Evolutionary conservation across 768 basidiomycete genomes (phyloP).

Genomic region (Gloeostereum incarnatum): DNA sequence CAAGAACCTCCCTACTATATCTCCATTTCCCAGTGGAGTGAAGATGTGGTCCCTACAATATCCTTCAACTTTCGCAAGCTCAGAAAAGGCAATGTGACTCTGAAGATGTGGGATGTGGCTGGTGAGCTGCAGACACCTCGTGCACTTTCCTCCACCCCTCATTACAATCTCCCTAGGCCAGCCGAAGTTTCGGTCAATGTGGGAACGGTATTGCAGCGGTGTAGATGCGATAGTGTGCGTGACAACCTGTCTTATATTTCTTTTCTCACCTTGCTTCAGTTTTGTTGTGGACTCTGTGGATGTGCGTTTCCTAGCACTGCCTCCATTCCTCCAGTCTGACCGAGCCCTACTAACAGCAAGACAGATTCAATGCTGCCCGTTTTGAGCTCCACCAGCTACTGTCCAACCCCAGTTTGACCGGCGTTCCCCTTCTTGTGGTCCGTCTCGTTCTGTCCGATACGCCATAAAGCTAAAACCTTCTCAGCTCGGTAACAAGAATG

Average conservation of each 20-base stretch:
- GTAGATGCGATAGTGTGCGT: conserved; percentile 88
- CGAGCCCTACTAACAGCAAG: conserved; percentile 36
- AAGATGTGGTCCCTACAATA: conserved; percentile 94
- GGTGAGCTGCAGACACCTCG: conserved; percentile 41
- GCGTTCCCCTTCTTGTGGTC: conserved; percentile 79
- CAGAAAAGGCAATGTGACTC: conserved; percentile 79
- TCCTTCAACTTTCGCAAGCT: conserved; percentile 90
- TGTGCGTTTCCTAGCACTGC: conserved; percentile 32
- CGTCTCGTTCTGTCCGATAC: too few relatives aligned
- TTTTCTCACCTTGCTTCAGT: conserved; percentile 24
- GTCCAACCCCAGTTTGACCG: conserved; percentile 49
- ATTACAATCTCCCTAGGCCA: conserved; percentile 43
- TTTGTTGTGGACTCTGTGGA: conserved; percentile 92
- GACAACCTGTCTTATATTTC: conserved; percentile 4
- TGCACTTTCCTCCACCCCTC: conserved; percentile 4
- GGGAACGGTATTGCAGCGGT: conserved; percentile 90
- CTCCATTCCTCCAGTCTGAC: not conserved
- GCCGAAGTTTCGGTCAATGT: conserved; percentile 91
- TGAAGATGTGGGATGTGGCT: conserved; percentile 96
- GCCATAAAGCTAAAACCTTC: conserved; percentile 2
- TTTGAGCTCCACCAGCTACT: conserved; percentile 82
- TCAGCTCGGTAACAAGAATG: conserved; percentile 91
- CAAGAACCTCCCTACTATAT: conserved; percentile 3
- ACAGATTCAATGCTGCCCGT: conserved; percentile 74
- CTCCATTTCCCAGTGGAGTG: conserved; percentile 60